Percentiles rank a stretch among this genome's conserved stretches.
Evolutionary conservation across 2,329 filamentous ascomycete species (phyloP).

Genomic region (Stachybotrys elegans): DNA sequence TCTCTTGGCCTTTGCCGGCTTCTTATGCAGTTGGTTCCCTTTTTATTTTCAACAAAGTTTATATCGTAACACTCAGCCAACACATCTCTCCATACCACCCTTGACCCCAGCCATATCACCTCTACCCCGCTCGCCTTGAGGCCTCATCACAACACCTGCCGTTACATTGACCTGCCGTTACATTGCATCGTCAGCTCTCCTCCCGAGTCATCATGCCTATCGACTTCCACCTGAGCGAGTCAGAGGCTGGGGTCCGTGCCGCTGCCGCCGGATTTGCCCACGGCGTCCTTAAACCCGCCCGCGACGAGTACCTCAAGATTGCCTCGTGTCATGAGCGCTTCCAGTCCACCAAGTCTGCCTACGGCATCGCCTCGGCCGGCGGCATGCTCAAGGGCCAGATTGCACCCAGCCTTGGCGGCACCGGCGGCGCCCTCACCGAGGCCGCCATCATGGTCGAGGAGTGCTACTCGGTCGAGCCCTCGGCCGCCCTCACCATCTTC

Average conservation of each 20-base stretch:
- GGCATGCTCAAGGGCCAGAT: constrained; percentile 45
- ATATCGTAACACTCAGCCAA: too few species aligned
- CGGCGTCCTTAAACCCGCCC: constrained; percentile 15
- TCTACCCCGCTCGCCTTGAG: too few species aligned
- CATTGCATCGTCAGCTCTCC: neutral
- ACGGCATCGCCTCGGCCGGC: constrained; percentile 33
- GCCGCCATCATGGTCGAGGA: constrained; percentile 48
- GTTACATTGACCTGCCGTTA: too few species aligned
- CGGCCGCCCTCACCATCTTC: constrained; percentile 43
- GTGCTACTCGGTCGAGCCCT: constrained; percentile 45
- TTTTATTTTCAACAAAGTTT: too few species aligned
- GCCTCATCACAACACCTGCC: too few species aligned
- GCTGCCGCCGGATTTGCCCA: constrained; percentile 16
- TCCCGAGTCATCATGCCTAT: constrained; percentile 10
- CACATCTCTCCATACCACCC: too few species aligned
- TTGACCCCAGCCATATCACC: too few species aligned
- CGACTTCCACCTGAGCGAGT: constrained; percentile 16
- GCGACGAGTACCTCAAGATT: constrained; percentile 13
- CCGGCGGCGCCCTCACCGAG: constrained; percentile 37
- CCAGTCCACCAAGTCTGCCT: constrained; percentile 40
- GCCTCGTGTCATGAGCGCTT: constrained; percentile 31
- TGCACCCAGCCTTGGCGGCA: constrained; percentile 39
- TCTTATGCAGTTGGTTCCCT: too few species aligned
- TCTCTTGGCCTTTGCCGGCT: too few species aligned
- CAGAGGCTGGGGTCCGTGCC: constrained; percentile 12